phyloP scores from a whole-genome alignment of 495 filamentous ascomycete genomes.

The Tuber borchii region DNA sequence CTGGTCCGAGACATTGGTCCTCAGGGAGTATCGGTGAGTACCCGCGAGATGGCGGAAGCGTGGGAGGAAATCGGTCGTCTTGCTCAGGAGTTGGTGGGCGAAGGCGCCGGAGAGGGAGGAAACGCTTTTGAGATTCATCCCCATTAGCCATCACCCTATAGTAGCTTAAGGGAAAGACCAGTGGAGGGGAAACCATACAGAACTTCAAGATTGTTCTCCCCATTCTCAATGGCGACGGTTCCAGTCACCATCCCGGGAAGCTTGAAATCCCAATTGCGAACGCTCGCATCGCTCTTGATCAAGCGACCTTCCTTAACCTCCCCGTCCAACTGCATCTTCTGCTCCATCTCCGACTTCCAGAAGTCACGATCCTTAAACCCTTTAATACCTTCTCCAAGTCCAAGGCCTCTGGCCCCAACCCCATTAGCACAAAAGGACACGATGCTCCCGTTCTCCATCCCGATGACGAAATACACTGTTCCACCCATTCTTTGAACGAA shows the following conservation, averaged over 20 bases:
- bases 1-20: not conserved
- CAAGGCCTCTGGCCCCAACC: not conserved
- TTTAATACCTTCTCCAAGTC: not conserved
- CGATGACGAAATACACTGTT: not conserved
- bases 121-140: not conserved
- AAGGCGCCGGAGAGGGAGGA: not conserved
- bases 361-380: not conserved
- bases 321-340: not conserved
- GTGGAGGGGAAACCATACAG: not conserved
- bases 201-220: not conserved
- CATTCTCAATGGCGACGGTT: not conserved
- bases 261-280: not conserved
- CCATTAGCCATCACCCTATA: not conserved
- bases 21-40: not conserved
- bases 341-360: conserved; percentile 1
- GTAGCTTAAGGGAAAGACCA: not conserved
- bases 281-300: not conserved
- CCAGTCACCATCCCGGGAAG: not conserved
- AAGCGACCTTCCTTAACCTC: not conserved
- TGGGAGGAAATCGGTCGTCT: not conserved
- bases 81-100: not conserved
- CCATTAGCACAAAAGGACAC: not conserved
- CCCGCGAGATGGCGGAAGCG: not conserved
- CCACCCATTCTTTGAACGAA: not conserved
- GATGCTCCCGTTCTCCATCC: not conserved